Percentiles rank a stretch among this genome's conserved stretches.
phyloP scores from a whole-genome alignment of 148 eudicot genomes.

The Dianthus caryophyllus region DNA sequence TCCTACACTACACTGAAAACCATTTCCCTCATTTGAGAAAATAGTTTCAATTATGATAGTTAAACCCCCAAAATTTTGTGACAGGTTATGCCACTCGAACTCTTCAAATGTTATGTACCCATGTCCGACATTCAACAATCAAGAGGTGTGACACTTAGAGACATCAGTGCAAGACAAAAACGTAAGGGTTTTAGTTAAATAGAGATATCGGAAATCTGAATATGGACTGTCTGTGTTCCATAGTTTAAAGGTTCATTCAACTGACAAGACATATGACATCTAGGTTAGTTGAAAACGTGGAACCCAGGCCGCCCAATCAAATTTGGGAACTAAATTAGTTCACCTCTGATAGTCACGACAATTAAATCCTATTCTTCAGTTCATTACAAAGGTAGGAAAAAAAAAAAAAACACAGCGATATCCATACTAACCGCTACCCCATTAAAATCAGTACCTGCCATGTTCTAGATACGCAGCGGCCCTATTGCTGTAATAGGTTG shows the following conservation, averaged over 20 bases:
- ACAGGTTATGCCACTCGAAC: neutral
- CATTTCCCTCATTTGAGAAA: neutral
- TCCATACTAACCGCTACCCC: neutral
- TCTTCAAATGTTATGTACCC: neutral
- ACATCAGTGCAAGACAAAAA: neutral
- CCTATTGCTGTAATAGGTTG: constrained; percentile 83
- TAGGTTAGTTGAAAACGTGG: too few relatives aligned
- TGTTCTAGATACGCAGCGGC: constrained; percentile 81
- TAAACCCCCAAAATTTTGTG: neutral
- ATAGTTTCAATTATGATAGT: neutral
- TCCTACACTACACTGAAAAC: neutral
- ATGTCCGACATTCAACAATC: neutral
- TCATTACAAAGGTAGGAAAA: neutral
- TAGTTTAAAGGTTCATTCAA: neutral
- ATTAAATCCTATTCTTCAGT: neutral
- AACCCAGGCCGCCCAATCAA: neutral
- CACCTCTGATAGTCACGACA: neutral
- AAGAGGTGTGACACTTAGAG: neutral
- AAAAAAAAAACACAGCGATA: neutral
- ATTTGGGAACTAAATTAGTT: neutral
- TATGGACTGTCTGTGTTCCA: neutral
- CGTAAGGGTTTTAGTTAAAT: neutral
- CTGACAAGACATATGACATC: neutral
- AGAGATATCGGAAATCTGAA: neutral
- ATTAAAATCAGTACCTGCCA: constrained; percentile 41